Conservation (phyloP, 805 yeast genomes). For the Yarrowia yakushimensis region DNA sequence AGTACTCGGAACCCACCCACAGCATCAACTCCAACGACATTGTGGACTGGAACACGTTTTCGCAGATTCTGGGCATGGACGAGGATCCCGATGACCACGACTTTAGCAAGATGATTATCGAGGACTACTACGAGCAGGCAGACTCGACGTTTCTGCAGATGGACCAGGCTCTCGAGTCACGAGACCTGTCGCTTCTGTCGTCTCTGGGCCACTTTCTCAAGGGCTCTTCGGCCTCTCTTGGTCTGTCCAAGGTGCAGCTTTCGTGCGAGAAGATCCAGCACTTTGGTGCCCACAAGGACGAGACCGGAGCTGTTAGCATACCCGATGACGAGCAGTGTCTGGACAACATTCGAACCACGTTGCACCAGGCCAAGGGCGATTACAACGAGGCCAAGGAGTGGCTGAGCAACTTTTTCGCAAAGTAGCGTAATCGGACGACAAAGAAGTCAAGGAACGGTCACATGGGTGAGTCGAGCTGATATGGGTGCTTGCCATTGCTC, state of each 20-base stretch:
- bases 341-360: conserved; percentile 32
- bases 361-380: conserved; percentile 37
- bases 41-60: conserved; percentile 84
- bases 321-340: conserved; percentile 38
- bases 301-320: conserved; percentile 37
- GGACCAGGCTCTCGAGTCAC: conserved; percentile 48
- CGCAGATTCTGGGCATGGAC: conserved; percentile 90
- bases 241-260: conserved; percentile 72
- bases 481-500: neutral
- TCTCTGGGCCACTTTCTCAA: conserved; percentile 87
- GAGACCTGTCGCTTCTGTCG: conserved; percentile 56
- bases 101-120: conserved; percentile 71
- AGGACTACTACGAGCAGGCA: conserved; percentile 88
- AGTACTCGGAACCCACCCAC: conserved; percentile 24
- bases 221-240: conserved; percentile 94
- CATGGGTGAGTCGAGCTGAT: neutral
- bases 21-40: conserved; percentile 44
- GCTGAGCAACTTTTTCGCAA: conserved; percentile 35
- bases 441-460: too few relatives aligned
- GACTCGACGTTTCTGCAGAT: conserved; percentile 71
- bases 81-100: conserved; percentile 82
- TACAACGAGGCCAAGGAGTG: conserved; percentile 37
- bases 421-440: too few relatives aligned
- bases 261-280: conserved; percentile 94
- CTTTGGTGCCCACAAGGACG: conserved; percentile 57